These are phyloP conservation scores for Phaeodactylum tricornutum DNA, from an alignment of 108 stramenopile genomes.

Conservation along the genomic window DNA sequence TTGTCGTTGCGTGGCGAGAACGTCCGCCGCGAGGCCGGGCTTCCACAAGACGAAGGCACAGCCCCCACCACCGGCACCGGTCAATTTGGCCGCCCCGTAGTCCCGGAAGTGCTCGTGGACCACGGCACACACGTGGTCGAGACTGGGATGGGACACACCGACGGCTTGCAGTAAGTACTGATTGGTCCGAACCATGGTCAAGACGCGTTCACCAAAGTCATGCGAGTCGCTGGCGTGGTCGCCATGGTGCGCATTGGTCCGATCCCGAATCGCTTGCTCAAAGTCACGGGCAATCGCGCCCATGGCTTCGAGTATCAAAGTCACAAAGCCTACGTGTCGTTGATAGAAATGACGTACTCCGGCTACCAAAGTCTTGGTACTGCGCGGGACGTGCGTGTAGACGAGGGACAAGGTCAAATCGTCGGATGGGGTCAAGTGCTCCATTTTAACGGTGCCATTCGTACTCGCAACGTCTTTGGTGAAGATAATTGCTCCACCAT, in stretches of 20 bases:
- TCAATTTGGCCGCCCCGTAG: constrained; percentile 12
- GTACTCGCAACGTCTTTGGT: constrained; percentile 6
- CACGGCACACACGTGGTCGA: constrained; percentile 9
- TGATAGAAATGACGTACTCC: constrained; percentile 7
- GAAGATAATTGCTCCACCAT: constrained; percentile 16
- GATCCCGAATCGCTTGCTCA: not conserved
- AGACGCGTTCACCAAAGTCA: not conserved
- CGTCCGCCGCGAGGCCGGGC: not conserved
- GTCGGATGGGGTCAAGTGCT: too few relatives aligned
- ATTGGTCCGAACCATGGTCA: constrained; percentile 14
- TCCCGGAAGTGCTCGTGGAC: not conserved
- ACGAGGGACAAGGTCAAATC: constrained; percentile 16
- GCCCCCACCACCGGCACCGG: constrained; percentile 19
- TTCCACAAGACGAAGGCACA: constrained; percentile 11
- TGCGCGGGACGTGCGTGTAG: constrained; percentile 37
- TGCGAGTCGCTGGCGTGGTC: not conserved
- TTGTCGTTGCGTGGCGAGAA: too few relatives aligned
- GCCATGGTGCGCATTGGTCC: not conserved
- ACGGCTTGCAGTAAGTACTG: constrained; percentile 17
- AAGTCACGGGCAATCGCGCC: constrained; percentile 1
- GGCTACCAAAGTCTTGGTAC: constrained; percentile 11
- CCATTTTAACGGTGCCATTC: not conserved
- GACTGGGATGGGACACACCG: constrained; percentile 14
- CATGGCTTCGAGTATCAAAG: constrained; percentile 9
- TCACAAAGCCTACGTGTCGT: not conserved